Conservation (phyloP, 1,284 basidiomycete species). For the Tilletiopsis washingtonensis region DNA sequence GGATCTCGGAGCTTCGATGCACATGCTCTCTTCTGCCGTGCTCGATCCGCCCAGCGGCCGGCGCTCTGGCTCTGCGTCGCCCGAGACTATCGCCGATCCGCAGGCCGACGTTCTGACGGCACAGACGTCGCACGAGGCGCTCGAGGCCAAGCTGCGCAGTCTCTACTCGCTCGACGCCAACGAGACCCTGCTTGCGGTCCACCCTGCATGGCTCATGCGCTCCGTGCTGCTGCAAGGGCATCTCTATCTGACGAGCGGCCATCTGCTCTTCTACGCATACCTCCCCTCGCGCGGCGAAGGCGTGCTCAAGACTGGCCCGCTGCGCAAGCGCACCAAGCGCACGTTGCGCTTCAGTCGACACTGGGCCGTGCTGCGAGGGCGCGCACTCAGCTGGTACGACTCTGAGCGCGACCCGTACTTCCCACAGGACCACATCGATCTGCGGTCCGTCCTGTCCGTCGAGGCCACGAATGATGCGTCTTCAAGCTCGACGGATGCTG, state of each 20-base stretch:
- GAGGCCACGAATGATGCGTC: slow-evolving; percentile 63
- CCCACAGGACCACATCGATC: slow-evolving; percentile 83
- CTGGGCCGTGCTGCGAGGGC: slow-evolving; percentile 28
- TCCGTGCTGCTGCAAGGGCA: slow-evolving; percentile 74
- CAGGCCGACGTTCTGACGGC: too few species aligned
- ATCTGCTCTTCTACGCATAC: slow-evolving; percentile 94
- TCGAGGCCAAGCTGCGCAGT: slow-evolving; percentile 16
- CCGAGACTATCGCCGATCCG: too few species aligned
- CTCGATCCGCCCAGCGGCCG: background rate
- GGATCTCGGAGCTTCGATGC: background rate
- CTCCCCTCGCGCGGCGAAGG: slow-evolving; percentile 50
- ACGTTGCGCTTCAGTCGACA: slow-evolving; percentile 34
- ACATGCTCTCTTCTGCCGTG: background rate
- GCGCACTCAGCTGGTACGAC: slow-evolving; percentile 37
- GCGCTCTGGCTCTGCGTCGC: too few species aligned
- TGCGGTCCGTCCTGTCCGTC: slow-evolving; percentile 83
- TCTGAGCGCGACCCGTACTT: slow-evolving; percentile 79
- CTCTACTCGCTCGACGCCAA: slow-evolving; percentile 18
- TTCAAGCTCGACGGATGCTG: too few species aligned
- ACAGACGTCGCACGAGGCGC: slow-evolving; percentile 5
- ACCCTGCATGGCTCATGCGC: slow-evolving; percentile 43
- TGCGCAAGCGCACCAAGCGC: slow-evolving; percentile 25
- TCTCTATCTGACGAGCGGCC: slow-evolving; percentile 84
- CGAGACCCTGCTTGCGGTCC: slow-evolving; percentile 18
- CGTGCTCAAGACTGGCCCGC: slow-evolving; percentile 16